Percentiles rank a stretch among this genome's conserved stretches.
Evolutionary conservation across 805 yeast genomes (phyloP).

Genomic region (Yarrowia deformans): DNA sequence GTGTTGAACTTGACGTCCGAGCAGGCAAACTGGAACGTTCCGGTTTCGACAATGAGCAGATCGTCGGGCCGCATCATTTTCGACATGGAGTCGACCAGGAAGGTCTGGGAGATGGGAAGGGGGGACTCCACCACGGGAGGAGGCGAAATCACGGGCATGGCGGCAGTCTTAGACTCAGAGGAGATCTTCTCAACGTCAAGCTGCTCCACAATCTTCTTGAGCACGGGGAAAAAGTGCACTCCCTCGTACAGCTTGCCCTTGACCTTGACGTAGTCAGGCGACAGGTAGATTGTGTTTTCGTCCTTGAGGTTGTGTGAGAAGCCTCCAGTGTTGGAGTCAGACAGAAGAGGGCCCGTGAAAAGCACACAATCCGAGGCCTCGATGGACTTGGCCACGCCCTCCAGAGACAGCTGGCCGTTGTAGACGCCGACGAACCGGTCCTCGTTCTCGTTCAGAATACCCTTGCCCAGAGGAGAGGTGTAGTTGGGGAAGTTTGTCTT

Average conservation of each 20-base stretch:
- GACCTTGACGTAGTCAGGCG: conserved; percentile 62
- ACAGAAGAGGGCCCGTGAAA: conserved; percentile 70
- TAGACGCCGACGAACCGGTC: conserved; percentile 74
- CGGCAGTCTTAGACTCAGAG: conserved; percentile 43
- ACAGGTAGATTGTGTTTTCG: conserved; percentile 57
- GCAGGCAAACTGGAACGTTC: conserved; percentile 80
- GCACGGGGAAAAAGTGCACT: conserved; percentile 59
- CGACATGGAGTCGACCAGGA: conserved; percentile 54
- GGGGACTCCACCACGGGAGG: conserved; percentile 42
- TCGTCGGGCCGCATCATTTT: conserved; percentile 66
- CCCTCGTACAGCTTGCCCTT: conserved; percentile 54
- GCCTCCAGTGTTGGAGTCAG: conserved; percentile 76
- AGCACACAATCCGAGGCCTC: conserved; percentile 70
- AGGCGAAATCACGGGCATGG: conserved; percentile 49
- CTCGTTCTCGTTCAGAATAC: conserved; percentile 73
- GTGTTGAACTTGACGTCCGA: conserved; percentile 70
- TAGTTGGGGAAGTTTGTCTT: conserved; percentile 62
- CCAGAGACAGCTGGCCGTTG: conserved; percentile 64
- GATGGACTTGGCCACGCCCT: conserved; percentile 58
- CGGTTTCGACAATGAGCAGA: conserved; percentile 79
- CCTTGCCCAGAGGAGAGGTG: conserved; percentile 73
- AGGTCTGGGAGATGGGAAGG: conserved; percentile 53
- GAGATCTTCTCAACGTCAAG: conserved; percentile 50
- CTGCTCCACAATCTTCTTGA: conserved; percentile 54
- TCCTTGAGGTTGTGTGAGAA: conserved; percentile 59